Evolutionary conservation across 495 filamentous ascomycete species (phyloP).

Genomic region (Lasiosphaeria ovina): DNA sequence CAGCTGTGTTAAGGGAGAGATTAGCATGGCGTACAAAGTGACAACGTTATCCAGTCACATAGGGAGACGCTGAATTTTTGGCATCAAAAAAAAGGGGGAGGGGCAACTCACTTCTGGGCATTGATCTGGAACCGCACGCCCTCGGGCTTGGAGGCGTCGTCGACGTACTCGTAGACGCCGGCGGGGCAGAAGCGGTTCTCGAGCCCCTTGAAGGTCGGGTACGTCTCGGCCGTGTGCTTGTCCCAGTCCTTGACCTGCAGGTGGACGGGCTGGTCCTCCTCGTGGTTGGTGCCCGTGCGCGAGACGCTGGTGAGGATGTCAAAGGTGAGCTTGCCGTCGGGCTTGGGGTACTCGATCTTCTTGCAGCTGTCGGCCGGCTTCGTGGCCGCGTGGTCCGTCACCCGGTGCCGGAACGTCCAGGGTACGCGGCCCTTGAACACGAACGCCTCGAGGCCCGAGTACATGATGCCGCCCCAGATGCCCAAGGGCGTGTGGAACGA

Average conservation of each 20-base stretch:
- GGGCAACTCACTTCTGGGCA: slow-evolving; percentile 79
- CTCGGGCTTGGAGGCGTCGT: slow-evolving; percentile 75
- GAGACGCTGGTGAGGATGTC: slow-evolving; percentile 94
- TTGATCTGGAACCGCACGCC: slow-evolving; percentile 98
- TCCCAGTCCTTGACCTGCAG: slow-evolving; percentile 94
- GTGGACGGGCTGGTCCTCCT: slow-evolving; percentile 97
- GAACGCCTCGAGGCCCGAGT: slow-evolving; percentile 91
- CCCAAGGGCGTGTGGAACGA: slow-evolving; percentile 85
- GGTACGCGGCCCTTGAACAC: slow-evolving; percentile 79
- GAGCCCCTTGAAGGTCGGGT: slow-evolving; percentile 83
- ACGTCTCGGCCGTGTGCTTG: slow-evolving; percentile 75
- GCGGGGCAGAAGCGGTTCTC: slow-evolving; percentile 99
- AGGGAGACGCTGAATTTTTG: neutral
- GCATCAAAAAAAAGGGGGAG: slow-evolving; percentile 1
- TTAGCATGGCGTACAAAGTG: neutral
- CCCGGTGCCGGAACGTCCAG: slow-evolving; percentile 89
- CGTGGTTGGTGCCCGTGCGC: slow-evolving; percentile 95
- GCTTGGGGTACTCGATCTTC: slow-evolving; percentile 96
- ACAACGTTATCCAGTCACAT: no score
- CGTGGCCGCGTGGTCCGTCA: slow-evolving; percentile 71
- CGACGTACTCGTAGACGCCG: slow-evolving; percentile 97
- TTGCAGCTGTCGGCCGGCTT: slow-evolving; percentile 72
- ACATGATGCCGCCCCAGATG: slow-evolving; percentile 83
- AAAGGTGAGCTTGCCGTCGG: slow-evolving; percentile 89
- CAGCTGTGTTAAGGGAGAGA: slow-evolving; percentile 56